Percentiles rank a stretch among this genome's conserved stretches.
Conservation (phyloP, 192 early-diverging fungal species). For the Coemansia sp. region DNA sequence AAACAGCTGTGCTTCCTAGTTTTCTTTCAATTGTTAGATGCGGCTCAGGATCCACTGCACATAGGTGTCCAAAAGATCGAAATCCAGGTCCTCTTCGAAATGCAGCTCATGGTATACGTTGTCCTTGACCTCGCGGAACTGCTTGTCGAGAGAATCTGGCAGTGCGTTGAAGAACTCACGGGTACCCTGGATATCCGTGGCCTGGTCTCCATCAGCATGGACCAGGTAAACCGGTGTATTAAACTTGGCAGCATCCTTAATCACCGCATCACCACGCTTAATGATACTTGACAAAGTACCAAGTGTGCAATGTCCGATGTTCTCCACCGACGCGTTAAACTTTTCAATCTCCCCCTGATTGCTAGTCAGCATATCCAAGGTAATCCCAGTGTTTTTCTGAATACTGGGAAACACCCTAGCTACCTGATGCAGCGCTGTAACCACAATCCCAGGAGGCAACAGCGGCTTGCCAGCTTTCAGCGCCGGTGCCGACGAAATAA, state of each 20-base stretch:
- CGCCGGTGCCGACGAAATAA: conserved; percentile 39
- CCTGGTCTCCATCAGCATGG: conserved; percentile 48
- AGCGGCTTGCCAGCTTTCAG: conserved; percentile 35
- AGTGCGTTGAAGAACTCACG: conserved; percentile 29
- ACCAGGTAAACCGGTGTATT: conserved; percentile 42
- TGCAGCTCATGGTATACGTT: conserved; percentile 52
- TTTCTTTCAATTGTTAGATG: too few relatives aligned
- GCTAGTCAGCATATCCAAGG: conserved; percentile 42
- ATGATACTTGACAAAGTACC: conserved; percentile 37
- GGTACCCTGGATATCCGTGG: conserved; percentile 37
- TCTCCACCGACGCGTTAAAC: conserved; percentile 28
- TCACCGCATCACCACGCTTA: conserved; percentile 20
- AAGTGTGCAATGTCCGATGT: conserved; percentile 34
- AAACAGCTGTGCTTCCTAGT: too few relatives aligned
- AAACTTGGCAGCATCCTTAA: conserved; percentile 23
- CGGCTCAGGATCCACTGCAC: conserved; percentile 43
- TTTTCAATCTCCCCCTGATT: conserved; percentile 34
- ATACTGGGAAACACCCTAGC: conserved; percentile 35
- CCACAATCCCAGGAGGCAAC: conserved; percentile 28
- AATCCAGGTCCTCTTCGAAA: conserved; percentile 42
- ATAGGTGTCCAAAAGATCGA: conserved; percentile 34
- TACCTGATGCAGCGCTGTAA: conserved; percentile 24
- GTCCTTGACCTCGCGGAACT: conserved; percentile 34
- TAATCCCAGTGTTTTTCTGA: conserved; percentile 35
- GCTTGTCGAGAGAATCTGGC: conserved; percentile 48